Percentiles rank a stretch among this genome's conserved stretches.
phyloP scores from a whole-genome alignment of 768 basidiomycete species.

The Tulasnella sp. region DNA sequence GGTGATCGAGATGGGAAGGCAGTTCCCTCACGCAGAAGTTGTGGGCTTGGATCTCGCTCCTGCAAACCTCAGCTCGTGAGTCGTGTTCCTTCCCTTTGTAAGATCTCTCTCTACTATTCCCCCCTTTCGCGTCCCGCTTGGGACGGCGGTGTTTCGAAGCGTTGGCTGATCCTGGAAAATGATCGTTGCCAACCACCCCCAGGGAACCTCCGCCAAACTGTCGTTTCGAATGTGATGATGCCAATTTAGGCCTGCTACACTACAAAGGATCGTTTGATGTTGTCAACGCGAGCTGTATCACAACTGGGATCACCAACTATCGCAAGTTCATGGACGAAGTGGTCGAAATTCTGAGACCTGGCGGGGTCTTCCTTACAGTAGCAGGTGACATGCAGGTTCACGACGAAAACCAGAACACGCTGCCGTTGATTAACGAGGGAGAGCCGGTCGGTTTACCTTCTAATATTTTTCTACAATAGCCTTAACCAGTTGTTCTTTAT shows the following conservation, averaged over 20 bases:
- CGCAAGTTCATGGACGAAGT: not conserved
- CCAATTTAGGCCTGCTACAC: slow-evolving; percentile 9
- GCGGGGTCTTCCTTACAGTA: slow-evolving; percentile 20
- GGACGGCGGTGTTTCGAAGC: too few relatives aligned
- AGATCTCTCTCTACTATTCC: too few relatives aligned
- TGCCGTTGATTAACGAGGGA: not conserved
- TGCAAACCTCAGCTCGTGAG: not conserved
- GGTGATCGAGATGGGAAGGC: slow-evolving; percentile 17
- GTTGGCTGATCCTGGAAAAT: too few relatives aligned
- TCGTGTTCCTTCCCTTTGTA: not conserved
- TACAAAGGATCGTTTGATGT: not conserved
- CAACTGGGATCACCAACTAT: not conserved
- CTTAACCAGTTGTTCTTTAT: not conserved
- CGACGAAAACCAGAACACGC: slow-evolving; percentile 7
- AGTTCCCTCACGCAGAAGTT: slow-evolving; percentile 22
- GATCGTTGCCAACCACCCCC: not conserved
- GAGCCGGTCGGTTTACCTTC: not conserved
- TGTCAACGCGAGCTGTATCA: not conserved
- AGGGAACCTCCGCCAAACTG: slow-evolving; percentile 2
- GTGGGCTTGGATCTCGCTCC: slow-evolving; percentile 14
- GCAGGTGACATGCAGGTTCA: slow-evolving; percentile 8
- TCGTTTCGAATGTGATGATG: slow-evolving; percentile 18
- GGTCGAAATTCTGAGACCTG: slow-evolving; percentile 5
- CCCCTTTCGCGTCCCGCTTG: too few relatives aligned
- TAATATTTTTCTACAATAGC: not conserved